These are phyloP conservation scores for Coemansia furcata DNA, from an alignment of 192 early-diverging fungal species.

Conservation along the genomic window DNA sequence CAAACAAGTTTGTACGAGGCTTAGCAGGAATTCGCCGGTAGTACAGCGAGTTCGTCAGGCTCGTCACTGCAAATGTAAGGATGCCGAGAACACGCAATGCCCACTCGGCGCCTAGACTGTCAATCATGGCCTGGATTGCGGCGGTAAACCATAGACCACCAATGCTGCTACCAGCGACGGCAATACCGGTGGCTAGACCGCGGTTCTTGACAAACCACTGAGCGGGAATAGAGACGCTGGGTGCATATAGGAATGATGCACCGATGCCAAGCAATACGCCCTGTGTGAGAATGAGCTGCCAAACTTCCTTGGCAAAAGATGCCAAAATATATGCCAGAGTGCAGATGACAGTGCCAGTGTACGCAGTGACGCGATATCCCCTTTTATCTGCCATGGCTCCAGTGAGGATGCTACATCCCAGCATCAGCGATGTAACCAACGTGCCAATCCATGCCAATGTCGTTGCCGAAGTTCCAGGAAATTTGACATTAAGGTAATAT, in stretches of 20 bases:
- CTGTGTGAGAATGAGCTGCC: slow-evolving; percentile 71
- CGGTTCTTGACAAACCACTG: slow-evolving; percentile 62
- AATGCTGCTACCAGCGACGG: slow-evolving; percentile 60
- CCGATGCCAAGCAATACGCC: slow-evolving; percentile 65
- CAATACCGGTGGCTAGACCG: slow-evolving; percentile 60
- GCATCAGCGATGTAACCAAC: slow-evolving; percentile 30
- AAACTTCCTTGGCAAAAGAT: slow-evolving; percentile 49
- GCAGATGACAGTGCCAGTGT: slow-evolving; percentile 37
- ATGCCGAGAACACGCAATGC: slow-evolving; percentile 68
- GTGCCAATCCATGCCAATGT: slow-evolving; percentile 45
- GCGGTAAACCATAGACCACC: slow-evolving; percentile 63
- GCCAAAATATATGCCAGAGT: slow-evolving; percentile 35
- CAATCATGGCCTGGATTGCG: slow-evolving; percentile 59
- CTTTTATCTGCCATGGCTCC: slow-evolving; percentile 37
- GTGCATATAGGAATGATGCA: slow-evolving; percentile 54
- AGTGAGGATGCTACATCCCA: slow-evolving; percentile 23
- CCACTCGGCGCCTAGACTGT: slow-evolving; percentile 61
- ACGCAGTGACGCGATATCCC: slow-evolving; percentile 33
- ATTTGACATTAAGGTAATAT: slow-evolving; percentile 44
- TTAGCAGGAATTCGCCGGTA: slow-evolving; percentile 45
- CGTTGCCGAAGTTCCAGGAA: slow-evolving; percentile 25
- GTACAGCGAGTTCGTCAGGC: slow-evolving; percentile 33
- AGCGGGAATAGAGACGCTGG: slow-evolving; percentile 57
- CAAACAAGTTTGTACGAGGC: slow-evolving; percentile 48
- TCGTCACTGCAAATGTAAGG: slow-evolving; percentile 42